Percentiles rank a stretch among this genome's conserved stretches.
Conservation (phyloP, 2,329 filamentous ascomycete species). For the Colletotrichum acutatum region DNA sequence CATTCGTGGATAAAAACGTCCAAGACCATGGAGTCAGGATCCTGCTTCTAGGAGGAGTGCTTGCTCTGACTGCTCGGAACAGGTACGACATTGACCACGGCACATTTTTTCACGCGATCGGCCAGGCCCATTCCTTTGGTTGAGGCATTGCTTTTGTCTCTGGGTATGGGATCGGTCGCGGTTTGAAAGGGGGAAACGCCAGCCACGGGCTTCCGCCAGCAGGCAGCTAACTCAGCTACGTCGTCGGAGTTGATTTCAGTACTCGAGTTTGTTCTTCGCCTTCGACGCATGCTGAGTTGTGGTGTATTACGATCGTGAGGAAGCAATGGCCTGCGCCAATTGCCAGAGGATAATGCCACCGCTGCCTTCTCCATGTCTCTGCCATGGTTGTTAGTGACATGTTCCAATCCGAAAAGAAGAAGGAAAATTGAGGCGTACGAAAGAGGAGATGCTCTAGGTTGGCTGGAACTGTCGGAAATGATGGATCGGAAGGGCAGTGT, state of each 20-base stretch:
- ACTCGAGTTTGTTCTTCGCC: not conserved
- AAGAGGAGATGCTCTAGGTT: not conserved
- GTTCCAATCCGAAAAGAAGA: not conserved
- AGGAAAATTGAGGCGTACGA: not conserved
- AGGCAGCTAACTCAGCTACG: conserved; percentile 16
- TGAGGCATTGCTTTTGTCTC: not conserved
- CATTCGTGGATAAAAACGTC: conserved; percentile 26
- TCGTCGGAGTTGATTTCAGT: not conserved
- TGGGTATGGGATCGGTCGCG: not conserved
- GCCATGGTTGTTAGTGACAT: not conserved
- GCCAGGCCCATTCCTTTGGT: not conserved
- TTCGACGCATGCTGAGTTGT: not conserved
- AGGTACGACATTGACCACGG: not conserved
- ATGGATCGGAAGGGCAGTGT: not conserved
- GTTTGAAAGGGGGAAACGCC: conserved; percentile 3
- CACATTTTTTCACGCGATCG: not conserved
- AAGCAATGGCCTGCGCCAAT: conserved; percentile 24
- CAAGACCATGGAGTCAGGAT: conserved; percentile 11
- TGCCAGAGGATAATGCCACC: not conserved
- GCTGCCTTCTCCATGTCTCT: conserved; percentile 6
- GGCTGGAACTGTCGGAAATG: not conserved
- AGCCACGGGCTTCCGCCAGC: conserved; percentile 11
- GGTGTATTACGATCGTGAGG: not conserved
- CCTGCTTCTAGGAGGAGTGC: conserved; percentile 17
- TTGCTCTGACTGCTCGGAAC: not conserved